Percentiles rank a stretch among this genome's conserved stretches.
These are phyloP conservation scores for Aspergillus steynii DNA, from an alignment of 495 filamentous ascomycete species.

Conservation along the genomic window DNA sequence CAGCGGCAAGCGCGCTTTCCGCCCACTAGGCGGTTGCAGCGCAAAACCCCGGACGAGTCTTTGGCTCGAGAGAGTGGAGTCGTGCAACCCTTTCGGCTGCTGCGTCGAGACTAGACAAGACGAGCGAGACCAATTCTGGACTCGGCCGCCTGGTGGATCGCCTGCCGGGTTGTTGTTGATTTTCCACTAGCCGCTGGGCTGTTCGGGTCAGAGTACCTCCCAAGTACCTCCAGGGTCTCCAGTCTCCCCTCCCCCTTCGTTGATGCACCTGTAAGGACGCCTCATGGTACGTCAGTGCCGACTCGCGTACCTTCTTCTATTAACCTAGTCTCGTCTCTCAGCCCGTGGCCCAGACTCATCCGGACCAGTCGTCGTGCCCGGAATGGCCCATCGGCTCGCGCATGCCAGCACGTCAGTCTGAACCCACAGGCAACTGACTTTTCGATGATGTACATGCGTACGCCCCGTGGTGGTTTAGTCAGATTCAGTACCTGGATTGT, in stretches of 20 bases:
- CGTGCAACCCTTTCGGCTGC: conserved; percentile 19
- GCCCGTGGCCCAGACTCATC: conserved; percentile 11
- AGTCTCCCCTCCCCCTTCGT: conserved; percentile 3
- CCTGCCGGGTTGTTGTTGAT: conserved; percentile 9
- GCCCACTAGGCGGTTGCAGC: conserved; percentile 43
- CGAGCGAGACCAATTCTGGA: conserved; percentile 16
- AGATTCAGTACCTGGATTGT: too few species aligned
- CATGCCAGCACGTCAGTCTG: conserved; percentile 19
- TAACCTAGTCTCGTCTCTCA: conserved; percentile 18
- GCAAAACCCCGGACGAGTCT: conserved; percentile 36
- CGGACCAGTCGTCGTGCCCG: conserved; percentile 19
- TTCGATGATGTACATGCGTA: not conserved
- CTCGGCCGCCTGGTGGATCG: conserved; percentile 19
- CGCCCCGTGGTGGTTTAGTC: too few species aligned
- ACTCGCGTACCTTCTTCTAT: conserved; percentile 18
- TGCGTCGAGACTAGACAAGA: conserved; percentile 8
- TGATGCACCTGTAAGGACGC: conserved; percentile 24
- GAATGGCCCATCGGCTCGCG: conserved; percentile 12
- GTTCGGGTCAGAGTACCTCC: not conserved
- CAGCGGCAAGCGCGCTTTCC: conserved; percentile 49
- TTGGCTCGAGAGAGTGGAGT: conserved; percentile 26
- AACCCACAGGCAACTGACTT: conserved; percentile 8
- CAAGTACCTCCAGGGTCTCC: conserved; percentile 4
- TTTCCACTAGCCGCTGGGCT: conserved; percentile 5
- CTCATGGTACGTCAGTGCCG: conserved; percentile 29